These are phyloP conservation scores for Myriosclerotinia curreyana DNA, from an alignment of 2,329 filamentous ascomycete genomes.

Conservation along the genomic window DNA sequence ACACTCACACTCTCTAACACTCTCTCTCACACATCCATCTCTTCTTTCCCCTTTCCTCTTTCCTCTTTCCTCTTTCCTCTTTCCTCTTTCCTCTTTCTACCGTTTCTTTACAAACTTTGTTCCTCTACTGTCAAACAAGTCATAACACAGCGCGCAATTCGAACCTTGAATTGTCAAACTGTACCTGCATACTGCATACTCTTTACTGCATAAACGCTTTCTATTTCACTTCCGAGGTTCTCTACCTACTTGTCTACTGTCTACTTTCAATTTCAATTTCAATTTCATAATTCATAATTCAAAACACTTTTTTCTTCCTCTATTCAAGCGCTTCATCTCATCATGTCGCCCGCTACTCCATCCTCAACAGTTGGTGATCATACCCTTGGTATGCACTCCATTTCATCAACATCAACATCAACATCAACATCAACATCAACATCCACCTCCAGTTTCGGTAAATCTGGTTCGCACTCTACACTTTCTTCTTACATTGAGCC, in stretches of 20 bases:
- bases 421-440: not conserved
- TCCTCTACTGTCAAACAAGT: not conserved
- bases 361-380: constrained; percentile 5
- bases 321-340: not conserved
- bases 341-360: constrained; percentile 23
- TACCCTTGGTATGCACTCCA: constrained; percentile 7
- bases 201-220: not conserved
- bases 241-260: too few relatives aligned
- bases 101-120: constrained; percentile 6
- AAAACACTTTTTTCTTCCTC: constrained; percentile 4
- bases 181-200: not conserved
- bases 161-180: not conserved
- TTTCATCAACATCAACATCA: not conserved
- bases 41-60: not conserved
- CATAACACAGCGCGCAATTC: not conserved
- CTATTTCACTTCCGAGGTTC: not conserved
- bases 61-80: constrained; percentile 2
- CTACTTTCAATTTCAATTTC: too few relatives aligned
- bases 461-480: constrained; percentile 8
- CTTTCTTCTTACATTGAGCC: constrained; percentile 24
- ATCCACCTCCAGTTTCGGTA: not conserved
- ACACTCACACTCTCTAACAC: not conserved
- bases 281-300: not conserved
- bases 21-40: not conserved
- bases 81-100: not conserved